Base-by-base conservation (phyloP, 176 grass and related monocot genomes). In the Pontederia paniculata region DNA sequence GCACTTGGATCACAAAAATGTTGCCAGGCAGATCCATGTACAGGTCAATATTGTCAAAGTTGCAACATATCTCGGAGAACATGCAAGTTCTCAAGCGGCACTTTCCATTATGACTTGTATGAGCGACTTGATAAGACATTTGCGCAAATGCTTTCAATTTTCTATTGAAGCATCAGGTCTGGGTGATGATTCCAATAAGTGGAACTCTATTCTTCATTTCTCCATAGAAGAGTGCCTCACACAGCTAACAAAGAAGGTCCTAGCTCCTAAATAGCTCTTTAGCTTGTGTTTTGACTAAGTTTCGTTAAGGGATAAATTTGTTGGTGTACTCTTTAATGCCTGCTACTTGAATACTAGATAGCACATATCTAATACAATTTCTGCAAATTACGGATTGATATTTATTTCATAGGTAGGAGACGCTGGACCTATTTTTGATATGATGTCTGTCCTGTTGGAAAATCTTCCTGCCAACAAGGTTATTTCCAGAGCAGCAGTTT, bases 131-230 rank as follows among this genome's bases (percentile, higher is more conserved):
- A 71, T 84, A 67, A 98, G 82, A 54, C 86, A 98, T 65, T 65
- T 98, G 65, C 83, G 77, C 63, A 98, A 88, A 83, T 98, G 93
- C 80, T 79, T 98, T 80, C 81, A 88, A 74, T 77, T 50, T 87
- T 83, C 86, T 57, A 66, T 98, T 45, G 93, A 98, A 76, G 52
- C 83, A 77, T 79, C 77, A 73, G 81, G 88, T 78, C 52, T 58
- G 16, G 51, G 70, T 47, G 62, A 41, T 73, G 80, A 82, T 74
- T 49, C 61, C 28, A 54, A 73, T 46, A 82, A 67, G 19, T 74
- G 68, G 69, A 88, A 82, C 66, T 82, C 70, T 60, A 72, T 63
- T 52, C 83, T 98, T 61, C 67, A 98, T 67, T 70, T 79, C 56
- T 72, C 83, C 56, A 65, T 98, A 66, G 93, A 98, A 73, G 77